Evolutionary conservation across 495 filamentous ascomycete genomes (phyloP).

Genomic region (Hypoxylon lienhwacheense): DNA sequence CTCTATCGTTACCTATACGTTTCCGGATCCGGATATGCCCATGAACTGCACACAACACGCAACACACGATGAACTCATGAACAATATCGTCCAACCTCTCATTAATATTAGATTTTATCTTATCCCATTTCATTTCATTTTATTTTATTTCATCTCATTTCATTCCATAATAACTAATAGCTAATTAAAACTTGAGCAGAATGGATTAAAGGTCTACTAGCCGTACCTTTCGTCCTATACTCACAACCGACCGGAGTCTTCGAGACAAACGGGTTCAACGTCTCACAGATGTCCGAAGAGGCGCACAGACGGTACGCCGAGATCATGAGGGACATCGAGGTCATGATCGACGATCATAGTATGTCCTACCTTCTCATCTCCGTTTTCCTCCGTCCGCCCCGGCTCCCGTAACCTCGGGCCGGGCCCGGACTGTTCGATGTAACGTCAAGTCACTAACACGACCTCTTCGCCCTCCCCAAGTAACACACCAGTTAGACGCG

Average conservation of each 20-base stretch:
- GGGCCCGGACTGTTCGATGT: slow-evolving; percentile 11
- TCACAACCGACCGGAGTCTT: slow-evolving; percentile 88
- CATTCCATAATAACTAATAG: slow-evolving; percentile 14
- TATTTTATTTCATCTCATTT: slow-evolving; percentile 6
- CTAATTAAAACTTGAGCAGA: slow-evolving; percentile 43
- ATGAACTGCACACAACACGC: slow-evolving; percentile 62
- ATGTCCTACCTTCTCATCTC: slow-evolving; percentile 35
- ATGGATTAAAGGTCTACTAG: slow-evolving; percentile 80
- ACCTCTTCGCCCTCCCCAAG: slow-evolving; percentile 47
- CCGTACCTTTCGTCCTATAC: slow-evolving; percentile 95
- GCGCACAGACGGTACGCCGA: slow-evolving; percentile 86
- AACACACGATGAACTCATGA: neutral
- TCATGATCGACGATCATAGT: slow-evolving; percentile 92
- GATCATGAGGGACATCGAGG: slow-evolving; percentile 92
- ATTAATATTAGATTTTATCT: too few relatives aligned
- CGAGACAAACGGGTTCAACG: slow-evolving; percentile 60
- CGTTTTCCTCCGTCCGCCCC: slow-evolving; percentile 6
- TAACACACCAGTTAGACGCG: slow-evolving; percentile 66
- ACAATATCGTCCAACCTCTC: too few relatives aligned
- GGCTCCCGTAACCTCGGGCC: slow-evolving; percentile 13
- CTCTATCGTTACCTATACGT: neutral
- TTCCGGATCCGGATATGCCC: slow-evolving; percentile 7
- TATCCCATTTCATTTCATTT: too few relatives aligned
- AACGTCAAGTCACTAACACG: too few relatives aligned
- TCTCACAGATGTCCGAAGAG: slow-evolving; percentile 63